Evolutionary conservation across 1,284 basidiomycete genomes (phyloP).

Genomic region (Xerocomus minutiporus): DNA sequence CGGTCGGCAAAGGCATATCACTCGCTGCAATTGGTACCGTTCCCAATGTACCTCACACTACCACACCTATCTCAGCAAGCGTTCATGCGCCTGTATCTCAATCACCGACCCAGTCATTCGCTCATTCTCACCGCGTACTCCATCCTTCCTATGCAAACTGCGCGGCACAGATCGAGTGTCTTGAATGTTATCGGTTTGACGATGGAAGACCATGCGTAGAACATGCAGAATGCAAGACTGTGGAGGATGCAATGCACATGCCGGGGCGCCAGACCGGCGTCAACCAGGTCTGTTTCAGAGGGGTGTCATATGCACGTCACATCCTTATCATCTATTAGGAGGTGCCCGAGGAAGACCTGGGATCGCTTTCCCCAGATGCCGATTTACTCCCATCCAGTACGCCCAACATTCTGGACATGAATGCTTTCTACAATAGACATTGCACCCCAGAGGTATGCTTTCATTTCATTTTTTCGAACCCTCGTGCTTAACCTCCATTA

Average conservation of each 20-base stretch:
- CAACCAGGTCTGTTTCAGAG: not conserved
- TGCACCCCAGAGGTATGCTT: not conserved
- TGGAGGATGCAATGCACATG: not conserved
- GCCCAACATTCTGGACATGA: not conserved
- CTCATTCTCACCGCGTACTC: no score
- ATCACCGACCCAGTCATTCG: not conserved
- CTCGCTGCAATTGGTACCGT: no score
- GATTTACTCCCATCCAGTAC: not conserved
- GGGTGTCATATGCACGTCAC: not conserved
- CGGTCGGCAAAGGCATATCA: no score
- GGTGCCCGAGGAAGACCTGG: not conserved
- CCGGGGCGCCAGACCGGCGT: not conserved
- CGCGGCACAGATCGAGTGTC: no score
- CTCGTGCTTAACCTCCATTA: not conserved
- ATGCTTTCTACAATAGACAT: no score
- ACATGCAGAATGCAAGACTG: not conserved
- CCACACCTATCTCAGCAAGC: no score
- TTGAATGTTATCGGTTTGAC: not conserved
- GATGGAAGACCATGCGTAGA: not conserved
- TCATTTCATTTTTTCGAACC: not conserved
- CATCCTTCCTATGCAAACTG: no score
- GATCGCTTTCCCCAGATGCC: not conserved
- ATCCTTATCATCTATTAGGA: not conserved
- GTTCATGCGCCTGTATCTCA: no score
- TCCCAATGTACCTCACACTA: no score